These are phyloP conservation scores for Lactarius indigo DNA, from an alignment of 768 basidiomycete genomes.

Conservation along the genomic window DNA sequence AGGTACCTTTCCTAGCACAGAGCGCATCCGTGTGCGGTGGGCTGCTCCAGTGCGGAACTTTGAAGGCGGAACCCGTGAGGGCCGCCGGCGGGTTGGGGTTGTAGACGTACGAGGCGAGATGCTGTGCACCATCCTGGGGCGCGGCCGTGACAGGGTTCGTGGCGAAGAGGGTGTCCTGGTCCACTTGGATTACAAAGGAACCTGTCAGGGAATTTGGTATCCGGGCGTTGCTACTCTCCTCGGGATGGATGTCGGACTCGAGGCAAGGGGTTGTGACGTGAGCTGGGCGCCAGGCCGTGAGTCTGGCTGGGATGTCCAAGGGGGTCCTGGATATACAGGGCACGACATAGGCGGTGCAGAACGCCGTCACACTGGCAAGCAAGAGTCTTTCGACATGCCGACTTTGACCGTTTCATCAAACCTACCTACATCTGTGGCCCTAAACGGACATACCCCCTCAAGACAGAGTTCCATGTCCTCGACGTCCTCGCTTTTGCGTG, in stretches of 20 bases:
- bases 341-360: slow-evolving; percentile 52
- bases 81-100: slow-evolving; percentile 66
- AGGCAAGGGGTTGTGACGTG: slow-evolving; percentile 64
- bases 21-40: slow-evolving; percentile 75
- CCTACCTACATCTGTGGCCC: slow-evolving; percentile 12
- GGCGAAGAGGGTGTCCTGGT: slow-evolving; percentile 49
- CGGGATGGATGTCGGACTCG: slow-evolving; percentile 71
- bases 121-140: slow-evolving; percentile 54
- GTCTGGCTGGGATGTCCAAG: slow-evolving; percentile 57
- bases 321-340: slow-evolving; percentile 68
- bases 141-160: slow-evolving; percentile 39
- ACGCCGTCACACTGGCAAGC: slow-evolving; percentile 18
- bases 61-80: slow-evolving; percentile 49
- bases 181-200: slow-evolving; percentile 65
- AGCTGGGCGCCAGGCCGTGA: slow-evolving; percentile 56
- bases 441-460: slow-evolving; percentile 36
- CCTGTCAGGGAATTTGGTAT: slow-evolving; percentile 76
- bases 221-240: slow-evolving; percentile 79
- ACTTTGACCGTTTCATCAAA: slow-evolving; percentile 17
- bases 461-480: slow-evolving; percentile 34
- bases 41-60: slow-evolving; percentile 43
- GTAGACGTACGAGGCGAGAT: slow-evolving; percentile 65
- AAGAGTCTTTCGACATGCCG: slow-evolving; percentile 41
- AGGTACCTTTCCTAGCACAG: slow-evolving; percentile 75
- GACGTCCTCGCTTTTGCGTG: slow-evolving; percentile 65